Conservation (phyloP, 2,329 filamentous ascomycete species). For the Gaeumannomyces sp. region DNA sequence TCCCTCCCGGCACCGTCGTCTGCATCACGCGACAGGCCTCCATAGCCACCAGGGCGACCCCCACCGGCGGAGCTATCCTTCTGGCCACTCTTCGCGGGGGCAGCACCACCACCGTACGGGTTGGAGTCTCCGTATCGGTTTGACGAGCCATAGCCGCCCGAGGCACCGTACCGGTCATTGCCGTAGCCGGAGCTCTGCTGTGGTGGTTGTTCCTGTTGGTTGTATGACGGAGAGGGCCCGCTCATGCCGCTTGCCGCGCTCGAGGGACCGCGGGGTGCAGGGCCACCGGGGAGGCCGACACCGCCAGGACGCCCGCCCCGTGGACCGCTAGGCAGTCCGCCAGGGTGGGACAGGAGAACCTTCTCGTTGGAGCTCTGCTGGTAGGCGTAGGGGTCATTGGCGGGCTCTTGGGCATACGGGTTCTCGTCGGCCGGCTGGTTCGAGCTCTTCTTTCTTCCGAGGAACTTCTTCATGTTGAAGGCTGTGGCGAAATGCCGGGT, state of each 20-base stretch:
- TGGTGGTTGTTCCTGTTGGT: conserved; percentile 17
- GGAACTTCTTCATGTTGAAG: conserved; percentile 52
- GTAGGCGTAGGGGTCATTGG: conserved; percentile 49
- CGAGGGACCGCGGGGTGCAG: conserved; percentile 22
- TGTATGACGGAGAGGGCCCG: conserved; percentile 28
- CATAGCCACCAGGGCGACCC: conserved; percentile 51
- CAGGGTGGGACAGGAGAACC: conserved; percentile 30
- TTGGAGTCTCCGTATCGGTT: conserved; percentile 43
- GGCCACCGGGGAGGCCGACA: conserved; percentile 31
- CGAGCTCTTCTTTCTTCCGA: conserved; percentile 44
- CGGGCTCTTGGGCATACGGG: conserved; percentile 50
- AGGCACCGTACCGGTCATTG: conserved; percentile 45
- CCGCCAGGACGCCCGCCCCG: conserved; percentile 15
- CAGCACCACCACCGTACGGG: conserved; percentile 8
- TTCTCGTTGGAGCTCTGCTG: conserved; percentile 37
- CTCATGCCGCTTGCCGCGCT: conserved; percentile 3
- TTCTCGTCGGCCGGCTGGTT: conserved; percentile 35
- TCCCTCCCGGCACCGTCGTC: conserved; percentile 51
- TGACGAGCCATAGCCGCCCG: conserved; percentile 41
- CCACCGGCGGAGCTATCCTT: conserved; percentile 9
- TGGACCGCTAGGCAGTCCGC: conserved; percentile 18
- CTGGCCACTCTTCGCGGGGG: conserved; percentile 25
- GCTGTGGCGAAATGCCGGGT: neutral
- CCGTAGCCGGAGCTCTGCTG: conserved; percentile 41
- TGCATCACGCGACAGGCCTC: conserved; percentile 45